Evolutionary conservation across 257 asterid genomes (phyloP).

Genomic region (Agastache rugosa): DNA sequence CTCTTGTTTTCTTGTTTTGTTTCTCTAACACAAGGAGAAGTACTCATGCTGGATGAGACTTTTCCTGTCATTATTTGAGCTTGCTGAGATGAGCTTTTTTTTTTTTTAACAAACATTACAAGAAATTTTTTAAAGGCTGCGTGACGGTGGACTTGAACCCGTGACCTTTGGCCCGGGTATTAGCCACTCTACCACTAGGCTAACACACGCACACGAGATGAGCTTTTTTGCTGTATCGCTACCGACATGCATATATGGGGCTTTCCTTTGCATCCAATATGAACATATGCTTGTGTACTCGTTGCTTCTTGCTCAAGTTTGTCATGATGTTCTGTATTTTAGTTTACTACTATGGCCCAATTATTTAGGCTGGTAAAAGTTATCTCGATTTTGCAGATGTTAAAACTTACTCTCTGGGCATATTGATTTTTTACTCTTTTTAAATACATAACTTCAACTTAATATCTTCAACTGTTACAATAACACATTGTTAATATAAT

Average conservation of each 20-base stretch:
- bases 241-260: neutral
- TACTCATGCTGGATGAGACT: constrained; percentile 6
- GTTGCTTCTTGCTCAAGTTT: neutral
- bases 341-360: neutral
- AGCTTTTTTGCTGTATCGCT: neutral
- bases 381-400: neutral
- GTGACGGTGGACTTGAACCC: no score
- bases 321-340: neutral
- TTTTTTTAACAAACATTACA: no score
- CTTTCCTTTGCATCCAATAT: neutral
- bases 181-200: no score
- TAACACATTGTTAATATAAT: neutral
- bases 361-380: neutral
- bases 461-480: neutral
- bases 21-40: neutral
- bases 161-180: no score
- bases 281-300: constrained; percentile 1
- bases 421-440: neutral
- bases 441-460: neutral
- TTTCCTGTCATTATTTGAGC: neutral
- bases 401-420: neutral
- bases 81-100: neutral
- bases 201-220: no score
- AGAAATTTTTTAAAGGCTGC: no score
- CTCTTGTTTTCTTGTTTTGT: no score